Evolutionary conservation across 1,284 basidiomycete species (phyloP), one percentile per base, ranked within the genome.

Genomic region (Apiotrichum laibachii): DNA sequence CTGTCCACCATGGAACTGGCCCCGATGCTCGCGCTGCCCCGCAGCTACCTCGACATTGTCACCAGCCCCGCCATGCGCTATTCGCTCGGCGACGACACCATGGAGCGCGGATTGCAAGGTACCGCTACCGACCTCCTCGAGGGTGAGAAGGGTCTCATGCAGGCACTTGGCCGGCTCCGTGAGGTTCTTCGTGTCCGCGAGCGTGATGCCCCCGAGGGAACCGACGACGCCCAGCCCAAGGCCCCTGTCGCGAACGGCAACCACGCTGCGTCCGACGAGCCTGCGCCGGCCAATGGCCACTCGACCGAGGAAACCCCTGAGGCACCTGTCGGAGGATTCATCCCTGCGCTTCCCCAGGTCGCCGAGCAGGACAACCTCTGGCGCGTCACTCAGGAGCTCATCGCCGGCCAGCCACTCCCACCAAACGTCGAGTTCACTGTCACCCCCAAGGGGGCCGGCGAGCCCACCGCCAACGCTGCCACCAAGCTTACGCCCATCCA

Each of bases 91-190:
- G 68, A 75, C 44, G 77, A 76, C 48, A 68, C 67, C 53, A 72
- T 77, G 63, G 78, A 80, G 62, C 69, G 66, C 21, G 77, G 76
- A 0, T 52, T 80, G 40, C 72, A 75, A 58, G 57, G 72, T 26
- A 79, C 78, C 8, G 74, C 77, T 0, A 72, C 71, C 35, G 77
- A 80, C 52, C 58, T 80, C 31, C 61, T 80, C 33, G 77, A 80
- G 44, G 75, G 76, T 34, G 78, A 80, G 61, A 77, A 72, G 54
- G 72, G 72, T 10, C 57, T 80, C 35, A 65, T 75, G 64, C 72
- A 75, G 57, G 72, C 74, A 22, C 58, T 79, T 11, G 77, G 78
- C 0, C 56, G 73, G 35, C 62, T 78, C 42, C 67, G 71, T 39
- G 73, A 76, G 52, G 71, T 76, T 2, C 60, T 75, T 5, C 65